A percentile compares a stretch with the other conserved stretches of the same genome.
Conservation (phyloP, 1,284 basidiomycete species). For the Tylopilus sp. region DNA sequence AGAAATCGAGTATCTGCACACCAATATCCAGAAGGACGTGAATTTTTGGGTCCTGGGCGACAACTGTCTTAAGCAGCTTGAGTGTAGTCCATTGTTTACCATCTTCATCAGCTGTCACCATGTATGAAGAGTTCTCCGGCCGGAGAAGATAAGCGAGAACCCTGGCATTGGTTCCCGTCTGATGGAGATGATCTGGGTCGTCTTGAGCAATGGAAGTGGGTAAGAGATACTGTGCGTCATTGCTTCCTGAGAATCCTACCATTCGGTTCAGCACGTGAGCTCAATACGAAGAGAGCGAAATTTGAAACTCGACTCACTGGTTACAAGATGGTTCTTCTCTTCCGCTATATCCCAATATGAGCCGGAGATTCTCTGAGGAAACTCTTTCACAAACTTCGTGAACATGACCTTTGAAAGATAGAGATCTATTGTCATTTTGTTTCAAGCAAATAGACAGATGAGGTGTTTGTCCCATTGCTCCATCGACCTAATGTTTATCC, state of each 20-base stretch:
- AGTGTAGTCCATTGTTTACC: conserved; percentile 30
- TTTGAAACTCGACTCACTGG: conserved; percentile 12
- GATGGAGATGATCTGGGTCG: conserved; percentile 38
- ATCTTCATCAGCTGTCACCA: conserved; percentile 22
- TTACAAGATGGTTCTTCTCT: conserved; percentile 28
- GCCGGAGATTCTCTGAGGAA: conserved; percentile 46
- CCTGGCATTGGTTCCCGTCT: conserved; percentile 50
- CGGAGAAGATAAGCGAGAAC: conserved; percentile 47
- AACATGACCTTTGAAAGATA: conserved; percentile 40
- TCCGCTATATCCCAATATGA: conserved; percentile 56
- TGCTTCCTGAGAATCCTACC: conserved; percentile 60
- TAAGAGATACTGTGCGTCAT: conserved; percentile 50
- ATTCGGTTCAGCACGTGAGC: background rate
- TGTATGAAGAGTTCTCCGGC: conserved; percentile 44
- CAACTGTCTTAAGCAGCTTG: conserved; percentile 38
- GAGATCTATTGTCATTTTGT: conserved; percentile 48
- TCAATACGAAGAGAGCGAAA: background rate
- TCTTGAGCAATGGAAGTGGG: conserved; percentile 47
- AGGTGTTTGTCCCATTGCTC: conserved; percentile 36
- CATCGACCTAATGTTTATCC: conserved; percentile 45
- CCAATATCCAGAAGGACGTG: conserved; percentile 55
- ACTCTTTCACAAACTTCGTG: conserved; percentile 43
- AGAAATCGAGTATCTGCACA: conserved; percentile 55
- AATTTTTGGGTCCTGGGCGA: conserved; percentile 37
- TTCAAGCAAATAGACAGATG: conserved; percentile 39